Base-by-base conservation (phyloP, 208 protist species). In the Phytomonas francai region DNA sequence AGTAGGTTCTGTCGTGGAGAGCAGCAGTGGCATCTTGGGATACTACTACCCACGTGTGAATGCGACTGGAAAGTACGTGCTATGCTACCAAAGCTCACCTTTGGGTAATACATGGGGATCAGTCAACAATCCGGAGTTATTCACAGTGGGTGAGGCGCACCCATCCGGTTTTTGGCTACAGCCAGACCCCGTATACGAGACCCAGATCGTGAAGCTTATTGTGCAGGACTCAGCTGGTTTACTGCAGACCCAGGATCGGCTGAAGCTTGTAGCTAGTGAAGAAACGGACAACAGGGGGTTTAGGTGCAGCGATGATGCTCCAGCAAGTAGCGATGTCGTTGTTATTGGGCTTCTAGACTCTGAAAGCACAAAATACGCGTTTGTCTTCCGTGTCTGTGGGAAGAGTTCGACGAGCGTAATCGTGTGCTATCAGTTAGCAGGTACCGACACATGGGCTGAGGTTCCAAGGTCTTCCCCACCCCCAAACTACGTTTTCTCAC, bases 31-130 rank as follows among this genome's bases (percentile, higher is more conserved):
- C 49, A 77, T 84, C 25, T 72, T 87, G 39, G 86, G 86, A 25
- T 59, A 77, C 65, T 93, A 93, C 71, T 62, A 54, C 34, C 88
- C 85, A 0, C 85, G 86, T 59, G 70, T 93, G 42, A 93, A 91
- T 60, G 67, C 65, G 25, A 88, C 80, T 19, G 88, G 86, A 28
- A 79, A 71, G 12, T 91, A 87, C 65, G 76, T 93, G 25, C 64
- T 96, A 51, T 96, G 91, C 77, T 96, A 96, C 71, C 80, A 88
- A 68, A 92, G 86, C 67, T 73, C 59, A 16, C 9, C 66, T 28
- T 34, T 84, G 45, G 68, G 62, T 54, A 72, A 82, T 31, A n/a
- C 65, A 28, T 96, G 91, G 88, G 39, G 71, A 22, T 93, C 78
- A 66, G 79, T 94, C 29, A 61, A 78, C 1, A 63, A 85, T 56